Base-by-base conservation (phyloP, 768 basidiomycete species). In the Lyophyllum atratum region DNA sequence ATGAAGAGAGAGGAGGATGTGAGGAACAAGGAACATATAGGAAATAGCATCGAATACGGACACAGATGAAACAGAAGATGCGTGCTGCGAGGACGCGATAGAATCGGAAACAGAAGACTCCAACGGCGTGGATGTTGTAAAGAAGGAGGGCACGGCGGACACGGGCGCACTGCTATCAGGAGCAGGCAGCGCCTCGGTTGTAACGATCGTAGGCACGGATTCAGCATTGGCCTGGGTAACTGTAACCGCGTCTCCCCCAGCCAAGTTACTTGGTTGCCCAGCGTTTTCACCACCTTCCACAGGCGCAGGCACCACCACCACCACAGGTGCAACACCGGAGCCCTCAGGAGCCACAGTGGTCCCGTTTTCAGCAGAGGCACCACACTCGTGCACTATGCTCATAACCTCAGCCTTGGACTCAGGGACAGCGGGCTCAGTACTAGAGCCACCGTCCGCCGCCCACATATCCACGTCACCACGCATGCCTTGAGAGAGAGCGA, bases 41-140 rank as follows among this genome's bases (percentile, higher is more conserved):
- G 64, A 72, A 68, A 70, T 62, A 72, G 72, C 59, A 69, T 76
- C 74, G 70, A 75, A 76, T 68, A 83, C 82, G 75, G 83, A 82
- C 79, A 71, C 73, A 71, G 72, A 73, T 71, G 70, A 73, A 70
- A 69, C 62, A 62, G 63, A 59, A 65, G 65, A 61, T 52, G 67
- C 67, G 68, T 63, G 65, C 64, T 70, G 70, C 69, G 69, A 67
- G 44, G 71, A 70, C 56, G 67, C 65, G 61, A 66, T 59, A 65
- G 68, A 68, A 73, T 68, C 62, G 67, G 68, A 62, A 60, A 68
- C 65, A 63, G 65, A 61, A 56, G 54, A 34, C 43, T 57, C 58
- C 58, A 58, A 40, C 49, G 55, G 47, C 43, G 34, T 52, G 47
- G 47, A 40, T 49, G 45, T 40, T 29, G 52, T 55, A 49, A 48